Percentiles rank a stretch among this genome's conserved stretches.
Conservation (phyloP, 2,329 filamentous ascomycete species). For the Akanthomyces uredinophilus region DNA sequence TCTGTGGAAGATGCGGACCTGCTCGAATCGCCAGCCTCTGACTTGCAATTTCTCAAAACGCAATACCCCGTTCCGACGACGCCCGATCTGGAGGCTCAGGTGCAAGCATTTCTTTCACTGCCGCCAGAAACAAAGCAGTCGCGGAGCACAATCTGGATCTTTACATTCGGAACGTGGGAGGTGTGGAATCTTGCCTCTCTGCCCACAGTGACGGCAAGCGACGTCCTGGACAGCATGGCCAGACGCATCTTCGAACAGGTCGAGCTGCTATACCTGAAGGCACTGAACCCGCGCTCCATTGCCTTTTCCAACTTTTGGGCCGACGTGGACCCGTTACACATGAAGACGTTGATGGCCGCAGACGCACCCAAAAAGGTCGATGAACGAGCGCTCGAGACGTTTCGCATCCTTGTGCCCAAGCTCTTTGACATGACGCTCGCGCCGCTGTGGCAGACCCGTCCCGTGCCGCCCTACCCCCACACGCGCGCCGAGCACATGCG, state of each 20-base stretch:
- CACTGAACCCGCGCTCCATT: slow-evolving; percentile 36
- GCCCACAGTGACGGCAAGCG: slow-evolving; percentile 34
- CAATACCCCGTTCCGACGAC: slow-evolving; percentile 38
- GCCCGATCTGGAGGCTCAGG: slow-evolving; percentile 40
- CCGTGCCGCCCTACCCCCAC: slow-evolving; percentile 39
- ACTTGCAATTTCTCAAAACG: slow-evolving; percentile 39
- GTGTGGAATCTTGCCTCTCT: slow-evolving; percentile 47
- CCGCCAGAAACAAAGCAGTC: slow-evolving; percentile 29
- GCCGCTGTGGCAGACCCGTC: slow-evolving; percentile 47
- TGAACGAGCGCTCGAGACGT: slow-evolving; percentile 33
- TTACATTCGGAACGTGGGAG: slow-evolving; percentile 51
- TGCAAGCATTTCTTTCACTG: slow-evolving; percentile 40
- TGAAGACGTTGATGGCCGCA: slow-evolving; percentile 23
- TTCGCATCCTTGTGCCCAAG: slow-evolving; percentile 47
- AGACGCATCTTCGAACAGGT: slow-evolving; percentile 39
- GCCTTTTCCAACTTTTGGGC: slow-evolving; percentile 42
- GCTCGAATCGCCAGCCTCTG: slow-evolving; percentile 29
- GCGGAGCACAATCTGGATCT: slow-evolving; percentile 48
- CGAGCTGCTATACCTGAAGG: slow-evolving; percentile 41
- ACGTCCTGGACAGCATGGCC: slow-evolving; percentile 32
- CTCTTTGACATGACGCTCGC: slow-evolving; percentile 50
- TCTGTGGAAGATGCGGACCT: slow-evolving; percentile 28
- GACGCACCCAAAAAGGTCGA: slow-evolving; percentile 22
- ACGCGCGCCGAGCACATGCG: slow-evolving; percentile 47
- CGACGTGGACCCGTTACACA: slow-evolving; percentile 24